phyloP scores from a whole-genome alignment of 139 green algal genomes.

The Coelastrella sp. region DNA sequence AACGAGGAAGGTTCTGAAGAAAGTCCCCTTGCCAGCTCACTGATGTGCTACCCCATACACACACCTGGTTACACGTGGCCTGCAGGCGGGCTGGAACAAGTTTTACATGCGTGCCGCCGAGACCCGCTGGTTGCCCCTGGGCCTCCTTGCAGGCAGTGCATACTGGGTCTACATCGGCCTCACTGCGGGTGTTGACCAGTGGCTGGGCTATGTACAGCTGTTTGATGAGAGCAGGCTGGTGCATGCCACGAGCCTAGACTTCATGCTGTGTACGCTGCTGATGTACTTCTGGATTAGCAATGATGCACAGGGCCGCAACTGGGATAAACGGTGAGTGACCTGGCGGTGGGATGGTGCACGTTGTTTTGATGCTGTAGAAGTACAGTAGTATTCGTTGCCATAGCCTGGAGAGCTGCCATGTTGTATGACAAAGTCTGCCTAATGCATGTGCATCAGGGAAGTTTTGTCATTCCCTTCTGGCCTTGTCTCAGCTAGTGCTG shows the following conservation, averaged over 20 bases:
- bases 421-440: background rate
- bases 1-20: too few relatives aligned
- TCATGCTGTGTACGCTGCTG: constrained; percentile 73
- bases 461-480: background rate
- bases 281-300: constrained; percentile 89
- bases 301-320: constrained; percentile 81
- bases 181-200: constrained; percentile 56
- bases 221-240: constrained; percentile 85
- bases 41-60: too few relatives aligned
- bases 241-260: constrained; percentile 87
- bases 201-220: constrained; percentile 73
- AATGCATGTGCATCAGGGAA: background rate
- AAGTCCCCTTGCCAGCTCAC: too few relatives aligned
- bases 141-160: constrained; percentile 57
- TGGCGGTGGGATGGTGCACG: too few relatives aligned
- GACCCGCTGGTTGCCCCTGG: constrained; percentile 55
- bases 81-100: constrained; percentile 57
- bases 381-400: background rate
- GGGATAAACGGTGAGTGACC: constrained; percentile 66
- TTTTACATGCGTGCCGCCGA: constrained; percentile 68
- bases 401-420: background rate
- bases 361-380: background rate
- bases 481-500: background rate
- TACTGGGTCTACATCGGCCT: constrained; percentile 46
- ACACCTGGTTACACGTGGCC: background rate